Evolutionary conservation across 345 rosid species (phyloP).

Genomic region (Acer negundo): DNA sequence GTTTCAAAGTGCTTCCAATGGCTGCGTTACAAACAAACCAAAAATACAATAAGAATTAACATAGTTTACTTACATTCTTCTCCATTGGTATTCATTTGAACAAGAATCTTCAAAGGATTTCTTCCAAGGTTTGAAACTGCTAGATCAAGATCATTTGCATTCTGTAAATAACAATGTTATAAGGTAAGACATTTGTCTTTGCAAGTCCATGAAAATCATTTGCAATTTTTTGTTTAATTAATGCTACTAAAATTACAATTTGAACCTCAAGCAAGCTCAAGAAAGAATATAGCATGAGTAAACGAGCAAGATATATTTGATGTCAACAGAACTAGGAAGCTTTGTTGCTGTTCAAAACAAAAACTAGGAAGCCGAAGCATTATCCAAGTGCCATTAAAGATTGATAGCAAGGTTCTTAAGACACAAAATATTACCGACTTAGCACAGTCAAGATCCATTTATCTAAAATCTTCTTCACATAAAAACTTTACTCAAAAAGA

Average conservation of each 20-base stretch:
- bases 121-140: conserved; percentile 76
- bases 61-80: conserved; percentile 69
- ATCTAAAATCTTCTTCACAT: background rate
- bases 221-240: background rate
- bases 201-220: background rate
- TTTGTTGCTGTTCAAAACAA: too few species aligned
- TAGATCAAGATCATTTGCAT: conserved; percentile 72
- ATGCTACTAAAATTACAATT: background rate
- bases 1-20: background rate
- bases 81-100: conserved; percentile 94
- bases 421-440: background rate
- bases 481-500: background rate
- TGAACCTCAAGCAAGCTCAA: background rate
- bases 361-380: background rate
- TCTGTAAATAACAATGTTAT: conserved; percentile 38
- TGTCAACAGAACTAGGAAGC: background rate
- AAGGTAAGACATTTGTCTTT: background rate
- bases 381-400: background rate
- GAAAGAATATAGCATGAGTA: background rate
- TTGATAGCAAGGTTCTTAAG: background rate
- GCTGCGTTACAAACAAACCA: background rate
- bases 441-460: conserved; percentile 2
- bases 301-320: background rate
- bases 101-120: conserved; percentile 81
- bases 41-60: background rate